phyloP scores from a whole-genome alignment of 2,329 filamentous ascomycete genomes.

The Samsoniella hepiali region DNA sequence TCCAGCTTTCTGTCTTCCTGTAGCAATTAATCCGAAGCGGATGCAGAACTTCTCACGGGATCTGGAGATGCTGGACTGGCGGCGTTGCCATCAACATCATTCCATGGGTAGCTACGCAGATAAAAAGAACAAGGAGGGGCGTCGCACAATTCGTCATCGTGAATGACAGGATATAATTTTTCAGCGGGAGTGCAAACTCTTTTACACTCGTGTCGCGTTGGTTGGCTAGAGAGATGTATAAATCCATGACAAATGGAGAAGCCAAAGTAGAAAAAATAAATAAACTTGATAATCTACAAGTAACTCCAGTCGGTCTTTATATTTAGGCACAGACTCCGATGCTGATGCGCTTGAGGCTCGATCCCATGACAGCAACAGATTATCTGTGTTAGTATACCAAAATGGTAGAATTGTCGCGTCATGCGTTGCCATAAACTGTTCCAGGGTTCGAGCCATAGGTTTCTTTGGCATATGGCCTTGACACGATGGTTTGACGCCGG shows the following conservation, averaged over 20 bases:
- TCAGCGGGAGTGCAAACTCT: not conserved
- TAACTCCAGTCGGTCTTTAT: constrained; percentile 17
- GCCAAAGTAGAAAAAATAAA: not conserved
- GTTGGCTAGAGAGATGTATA: not conserved
- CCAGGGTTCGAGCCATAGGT: not conserved
- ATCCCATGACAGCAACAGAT: not conserved
- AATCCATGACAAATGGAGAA: not conserved
- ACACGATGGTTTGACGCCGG: too few relatives aligned
- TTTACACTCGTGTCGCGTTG: not conserved
- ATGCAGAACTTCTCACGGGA: too few relatives aligned
- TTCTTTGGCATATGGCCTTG: not conserved
- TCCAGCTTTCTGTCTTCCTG: too few relatives aligned
- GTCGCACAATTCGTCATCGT: constrained; percentile 13
- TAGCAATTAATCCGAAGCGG: too few relatives aligned
- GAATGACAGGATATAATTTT: constrained; percentile 1
- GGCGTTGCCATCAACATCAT: not conserved
- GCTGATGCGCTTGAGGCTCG: not conserved
- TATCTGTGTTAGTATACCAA: too few relatives aligned
- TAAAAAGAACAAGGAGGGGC: constrained; percentile 5
- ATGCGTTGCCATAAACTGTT: too few relatives aligned
- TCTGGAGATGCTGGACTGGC: not conserved
- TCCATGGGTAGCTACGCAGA: not conserved
- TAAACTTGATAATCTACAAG: not conserved
- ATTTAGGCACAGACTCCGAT: not conserved
- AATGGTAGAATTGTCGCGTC: too few relatives aligned